Percentiles rank a stretch among this genome's conserved stretches.
Conservation (phyloP, 345 rosid genomes). For the Noccaea bulbosa region DNA sequence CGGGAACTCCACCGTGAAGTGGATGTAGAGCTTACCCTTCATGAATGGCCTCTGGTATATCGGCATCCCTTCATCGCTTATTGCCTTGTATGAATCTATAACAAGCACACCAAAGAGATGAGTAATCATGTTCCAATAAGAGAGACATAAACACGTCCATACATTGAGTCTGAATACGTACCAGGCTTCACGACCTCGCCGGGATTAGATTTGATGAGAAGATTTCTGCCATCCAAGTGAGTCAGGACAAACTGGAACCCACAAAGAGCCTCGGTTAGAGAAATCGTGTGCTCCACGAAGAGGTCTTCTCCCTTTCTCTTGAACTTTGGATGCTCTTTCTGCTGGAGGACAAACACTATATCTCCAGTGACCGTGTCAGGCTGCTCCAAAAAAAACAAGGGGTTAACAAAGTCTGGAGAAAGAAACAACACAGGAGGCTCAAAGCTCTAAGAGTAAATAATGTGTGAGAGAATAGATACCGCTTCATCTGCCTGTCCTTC, state of each 20-base stretch:
- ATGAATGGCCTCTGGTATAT: slow-evolving; percentile 69
- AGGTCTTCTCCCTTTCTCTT: slow-evolving; percentile 89
- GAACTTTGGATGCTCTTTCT: slow-evolving; percentile 85
- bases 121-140: neutral
- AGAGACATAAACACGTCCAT: neutral
- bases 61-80: slow-evolving; percentile 84
- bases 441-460: neutral
- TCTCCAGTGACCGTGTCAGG: slow-evolving; percentile 90
- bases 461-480: slow-evolving; percentile 33
- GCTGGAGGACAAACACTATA: slow-evolving; percentile 82
- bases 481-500: slow-evolving; percentile 94
- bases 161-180: slow-evolving; percentile 35
- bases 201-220: slow-evolving; percentile 77
- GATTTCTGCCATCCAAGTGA: slow-evolving; percentile 83
- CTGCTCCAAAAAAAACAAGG: slow-evolving; percentile 49
- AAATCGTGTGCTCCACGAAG: slow-evolving; percentile 72
- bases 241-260: slow-evolving; percentile 81
- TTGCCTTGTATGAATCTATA: slow-evolving; percentile 67
- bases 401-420: too few relatives aligned
- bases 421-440: neutral
- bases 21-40: slow-evolving; percentile 76
- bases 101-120: neutral
- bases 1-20: slow-evolving; percentile 67
- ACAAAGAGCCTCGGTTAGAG: slow-evolving; percentile 89
- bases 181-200: slow-evolving; percentile 93